Base-by-base conservation (phyloP, 495 filamentous ascomycete genomes). In the Neurospora sp. region DNA sequence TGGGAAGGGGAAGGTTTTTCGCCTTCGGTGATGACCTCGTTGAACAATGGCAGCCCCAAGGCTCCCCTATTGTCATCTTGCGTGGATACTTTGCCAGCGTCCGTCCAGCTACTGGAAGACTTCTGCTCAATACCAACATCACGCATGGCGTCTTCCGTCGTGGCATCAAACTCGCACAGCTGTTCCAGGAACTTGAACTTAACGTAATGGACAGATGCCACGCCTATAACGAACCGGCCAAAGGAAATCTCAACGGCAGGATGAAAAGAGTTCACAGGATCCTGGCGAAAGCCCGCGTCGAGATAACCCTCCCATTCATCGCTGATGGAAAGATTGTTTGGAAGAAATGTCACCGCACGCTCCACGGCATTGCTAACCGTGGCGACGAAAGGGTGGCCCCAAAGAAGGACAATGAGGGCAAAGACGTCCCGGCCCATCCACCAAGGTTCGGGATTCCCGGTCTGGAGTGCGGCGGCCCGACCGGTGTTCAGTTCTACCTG, bases 71-170 rank as follows among this genome's bases (percentile, higher is more conserved):
- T 2, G 86, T 87, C 14, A 80, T 82, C 4, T 79, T 91, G 0
- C 87, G 91, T 70, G 91, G 92, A 0, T 93, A 87, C 76, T 92
- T 91, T 74, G 84, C 90, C 71, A 92, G 90, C 80, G 87, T 90
- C 18, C 89, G 91, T 31, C 83, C 87, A 0, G 90, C 89, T 10
- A 92, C 91, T 4, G 86, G 88, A 4, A 86, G 91, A 7, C 76
- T 92, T 11, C 82, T 93, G 1, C 79, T 92, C 5, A 92, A 93
- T 71, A 86, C 88, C 40, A 87, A 88, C 66, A 83, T 87, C 9
- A 82, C 83, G 7, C 84, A 87, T 60, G 84, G 82, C 10, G 81
- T 86, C 6, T 88, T 88, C 74, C 81, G 85, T 4, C 69, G 70
- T 4, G n/a, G 71, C 1, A 75, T 80, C 20, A 31, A 37, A 1